Evolutionary conservation across 345 rosid genomes (phyloP).

Genomic region (Chamaenerion angustifolium): DNA sequence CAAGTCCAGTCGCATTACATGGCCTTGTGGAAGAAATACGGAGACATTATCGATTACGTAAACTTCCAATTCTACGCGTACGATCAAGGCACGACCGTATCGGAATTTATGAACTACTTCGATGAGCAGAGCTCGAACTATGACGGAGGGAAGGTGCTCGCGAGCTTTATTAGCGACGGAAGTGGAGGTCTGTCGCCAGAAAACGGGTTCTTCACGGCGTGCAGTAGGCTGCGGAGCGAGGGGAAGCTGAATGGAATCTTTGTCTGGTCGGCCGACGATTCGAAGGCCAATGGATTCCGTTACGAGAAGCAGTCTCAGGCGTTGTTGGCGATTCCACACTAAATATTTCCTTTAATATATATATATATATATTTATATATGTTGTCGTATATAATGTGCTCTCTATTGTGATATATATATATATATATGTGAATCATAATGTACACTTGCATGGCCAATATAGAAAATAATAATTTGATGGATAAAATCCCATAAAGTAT

Average conservation of each 20-base stretch:
- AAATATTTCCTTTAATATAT: not conserved
- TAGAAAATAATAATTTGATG: not conserved
- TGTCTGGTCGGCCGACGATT: conserved; percentile 14
- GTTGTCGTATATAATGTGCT: no score
- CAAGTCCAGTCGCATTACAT: conserved; percentile 12
- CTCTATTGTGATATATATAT: no score
- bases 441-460: no score
- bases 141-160: conserved; percentile 10
- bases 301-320: conserved; percentile 15
- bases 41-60: conserved; percentile 11
- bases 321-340: conserved; percentile 7
- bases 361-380: no score
- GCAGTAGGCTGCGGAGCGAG: conserved; percentile 9
- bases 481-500: not conserved
- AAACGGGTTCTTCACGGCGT: conserved; percentile 12
- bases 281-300: conserved; percentile 11
- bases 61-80: conserved; percentile 18
- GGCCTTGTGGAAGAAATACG: conserved; percentile 13
- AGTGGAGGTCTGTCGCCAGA: conserved; percentile 10
- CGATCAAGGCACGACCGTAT: conserved; percentile 9
- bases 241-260: conserved; percentile 14
- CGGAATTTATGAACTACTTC: conserved; percentile 9
- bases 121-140: conserved; percentile 11
- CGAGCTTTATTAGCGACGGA: conserved; percentile 11
- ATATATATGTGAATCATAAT: no score